Evolutionary conservation across 805 yeast species (phyloP).

Genomic region (Torulaspora indica): DNA sequence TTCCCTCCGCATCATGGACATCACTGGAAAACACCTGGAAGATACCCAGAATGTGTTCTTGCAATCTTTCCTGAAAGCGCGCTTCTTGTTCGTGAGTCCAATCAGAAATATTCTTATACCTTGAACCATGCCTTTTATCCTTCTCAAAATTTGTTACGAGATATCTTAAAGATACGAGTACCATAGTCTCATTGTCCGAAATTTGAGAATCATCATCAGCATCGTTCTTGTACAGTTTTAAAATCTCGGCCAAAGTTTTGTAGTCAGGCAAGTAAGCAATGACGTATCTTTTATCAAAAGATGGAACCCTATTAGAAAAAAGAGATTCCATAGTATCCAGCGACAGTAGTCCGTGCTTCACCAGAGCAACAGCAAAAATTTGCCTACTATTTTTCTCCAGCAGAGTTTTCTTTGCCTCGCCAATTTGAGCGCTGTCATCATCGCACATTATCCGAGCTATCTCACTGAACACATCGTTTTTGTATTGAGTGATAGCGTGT

Average conservation of each 20-base stretch:
- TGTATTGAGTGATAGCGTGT: constrained; percentile 60
- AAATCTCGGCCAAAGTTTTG: constrained; percentile 33
- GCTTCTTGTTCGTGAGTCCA: constrained; percentile 31
- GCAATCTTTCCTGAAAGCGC: constrained; percentile 42
- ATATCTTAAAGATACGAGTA: constrained; percentile 28
- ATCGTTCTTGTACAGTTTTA: constrained; percentile 28
- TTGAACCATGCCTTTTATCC: constrained; percentile 28
- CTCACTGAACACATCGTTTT: constrained; percentile 50
- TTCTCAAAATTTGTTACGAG: constrained; percentile 29
- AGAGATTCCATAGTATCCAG: constrained; percentile 31
- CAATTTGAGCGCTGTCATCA: constrained; percentile 17
- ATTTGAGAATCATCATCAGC: constrained; percentile 12
- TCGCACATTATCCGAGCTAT: constrained; percentile 32
- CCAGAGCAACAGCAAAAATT: constrained; percentile 35
- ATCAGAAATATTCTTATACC: constrained; percentile 25
- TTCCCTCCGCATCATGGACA: constrained; percentile 67
- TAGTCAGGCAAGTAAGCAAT: constrained; percentile 32
- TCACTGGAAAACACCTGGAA: constrained; percentile 76
- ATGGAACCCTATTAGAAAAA: constrained; percentile 29
- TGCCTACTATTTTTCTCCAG: constrained; percentile 32
- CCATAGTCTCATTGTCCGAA: constrained; percentile 24
- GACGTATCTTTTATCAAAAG: constrained; percentile 29
- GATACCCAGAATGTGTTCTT: constrained; percentile 63
- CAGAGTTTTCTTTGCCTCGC: constrained; percentile 22
- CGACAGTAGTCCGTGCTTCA: constrained; percentile 32